These are phyloP conservation scores for Beauveria varroae DNA, from an alignment of 2,329 filamentous ascomycete species.

Conservation along the genomic window DNA sequence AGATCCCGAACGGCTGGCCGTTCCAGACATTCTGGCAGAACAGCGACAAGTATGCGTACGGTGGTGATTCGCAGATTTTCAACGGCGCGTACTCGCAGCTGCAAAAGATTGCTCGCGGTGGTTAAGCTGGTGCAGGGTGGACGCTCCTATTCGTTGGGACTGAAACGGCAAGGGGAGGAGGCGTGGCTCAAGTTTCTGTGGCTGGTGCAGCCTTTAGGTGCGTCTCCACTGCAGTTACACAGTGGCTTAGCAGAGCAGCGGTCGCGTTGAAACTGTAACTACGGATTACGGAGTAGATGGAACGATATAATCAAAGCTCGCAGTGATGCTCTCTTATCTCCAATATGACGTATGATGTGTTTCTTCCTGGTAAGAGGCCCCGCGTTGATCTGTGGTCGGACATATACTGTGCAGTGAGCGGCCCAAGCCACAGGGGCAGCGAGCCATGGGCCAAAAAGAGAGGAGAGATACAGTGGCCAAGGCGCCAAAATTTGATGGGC, in stretches of 20 bases:
- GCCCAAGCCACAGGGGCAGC: neutral
- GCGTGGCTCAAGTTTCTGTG: neutral
- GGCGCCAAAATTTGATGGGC: neutral
- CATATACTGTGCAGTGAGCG: neutral
- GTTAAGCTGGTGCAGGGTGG: neutral
- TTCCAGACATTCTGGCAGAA: conserved; percentile 42
- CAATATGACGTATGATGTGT: no score
- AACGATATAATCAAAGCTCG: neutral
- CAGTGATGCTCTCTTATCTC: no score
- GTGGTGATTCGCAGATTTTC: conserved; percentile 17
- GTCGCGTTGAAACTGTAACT: neutral
- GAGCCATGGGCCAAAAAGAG: neutral
- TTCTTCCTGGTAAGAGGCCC: no score
- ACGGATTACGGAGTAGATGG: neutral
- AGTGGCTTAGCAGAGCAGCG: neutral
- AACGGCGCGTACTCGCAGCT: conserved; percentile 17
- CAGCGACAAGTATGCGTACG: conserved; percentile 14
- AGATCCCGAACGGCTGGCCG: conserved; percentile 43
- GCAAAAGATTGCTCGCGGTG: conserved; percentile 17
- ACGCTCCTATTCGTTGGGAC: neutral
- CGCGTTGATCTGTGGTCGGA: no score
- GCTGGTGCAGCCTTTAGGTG: neutral
- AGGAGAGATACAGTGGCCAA: no score
- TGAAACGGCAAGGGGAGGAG: neutral
- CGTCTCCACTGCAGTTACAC: neutral